phyloP scores from a whole-genome alignment of 2,329 filamentous ascomycete genomes.

The Aspergillus phoenicis region DNA sequence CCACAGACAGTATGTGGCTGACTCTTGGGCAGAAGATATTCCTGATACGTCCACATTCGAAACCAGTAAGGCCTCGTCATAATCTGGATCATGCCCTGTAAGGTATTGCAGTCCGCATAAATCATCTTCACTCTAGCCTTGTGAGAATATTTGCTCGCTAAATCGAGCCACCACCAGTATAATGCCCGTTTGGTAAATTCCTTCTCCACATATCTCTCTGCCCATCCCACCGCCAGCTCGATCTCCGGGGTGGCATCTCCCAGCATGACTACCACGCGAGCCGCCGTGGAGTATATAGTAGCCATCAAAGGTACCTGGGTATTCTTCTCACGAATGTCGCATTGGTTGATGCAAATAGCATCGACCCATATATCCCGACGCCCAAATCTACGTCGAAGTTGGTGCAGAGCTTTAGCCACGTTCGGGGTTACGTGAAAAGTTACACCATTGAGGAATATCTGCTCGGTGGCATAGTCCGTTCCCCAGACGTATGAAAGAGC shows the following conservation, averaged over 20 bases:
- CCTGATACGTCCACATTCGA: neutral
- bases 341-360: neutral
- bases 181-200: neutral
- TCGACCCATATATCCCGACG: neutral
- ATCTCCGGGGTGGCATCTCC: neutral
- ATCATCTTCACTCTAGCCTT: neutral
- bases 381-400: neutral
- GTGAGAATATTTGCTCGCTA: neutral
- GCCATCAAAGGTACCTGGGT: neutral
- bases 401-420: neutral
- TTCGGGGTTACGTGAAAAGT: neutral
- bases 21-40: neutral
- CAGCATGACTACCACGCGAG: neutral
- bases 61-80: neutral
- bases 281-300: neutral
- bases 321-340: neutral
- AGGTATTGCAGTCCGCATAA: fast-evolving
- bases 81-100: neutral
- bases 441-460: neutral
- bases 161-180: neutral
- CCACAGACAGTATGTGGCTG: neutral
- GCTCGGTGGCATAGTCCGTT: neutral
- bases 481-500: neutral
- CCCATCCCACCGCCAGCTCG: neutral
- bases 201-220: neutral